Evolutionary conservation across 768 basidiomycete genomes (phyloP), one percentile per base, ranked within the genome.

Genomic region (Mycena kentingensis): DNA sequence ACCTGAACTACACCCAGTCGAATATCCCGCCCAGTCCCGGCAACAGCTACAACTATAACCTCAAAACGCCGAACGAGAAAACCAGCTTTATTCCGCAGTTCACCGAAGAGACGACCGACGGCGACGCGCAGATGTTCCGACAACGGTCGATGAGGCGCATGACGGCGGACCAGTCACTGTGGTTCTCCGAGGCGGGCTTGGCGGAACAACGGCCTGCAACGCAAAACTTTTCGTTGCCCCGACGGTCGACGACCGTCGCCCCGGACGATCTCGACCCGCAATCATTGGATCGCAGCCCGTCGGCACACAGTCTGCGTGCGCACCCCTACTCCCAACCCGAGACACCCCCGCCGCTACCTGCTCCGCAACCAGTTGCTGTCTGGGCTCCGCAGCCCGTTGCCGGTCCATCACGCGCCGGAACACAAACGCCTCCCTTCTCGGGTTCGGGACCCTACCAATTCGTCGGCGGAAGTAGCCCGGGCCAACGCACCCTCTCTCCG

Each of bases 171-270:
- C 41, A 42, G 41, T 42, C 41, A 24, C 24, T 42, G 41, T 42
- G 41, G 41, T 42, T 42, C 25, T n/a, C 41, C 22, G 41, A 21
- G 22, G 22, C 22, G 41, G 11, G 11, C 7, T 7, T 6, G 11
- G 41, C 19, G 11, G 15, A 39, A 19, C 18, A 10, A 19, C 41
- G 22, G 18, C 41, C 22, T 11, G 10, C 19, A 25, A 42, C 41
- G 13, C 41, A 42, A 24, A 42, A 42, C 41, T 42, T 11, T 25
- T 42, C 41, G 25, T 42, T 42, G 41, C 41, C 41, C 22, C 41
- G 41, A 12, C 41, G 12, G 19, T 13, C 41, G 11, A 25, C 6
- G 8, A 10, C 41, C 41, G 7, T 8, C 37, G 37, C 19, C 36
- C 6, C 41, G 41, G 41, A 42, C 41, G 22, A n/a, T n/a, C n/a